Percentiles rank a stretch among this genome's conserved stretches.
phyloP scores from a whole-genome alignment of 1,284 basidiomycete genomes.

The Cryptococcus sp. region DNA sequence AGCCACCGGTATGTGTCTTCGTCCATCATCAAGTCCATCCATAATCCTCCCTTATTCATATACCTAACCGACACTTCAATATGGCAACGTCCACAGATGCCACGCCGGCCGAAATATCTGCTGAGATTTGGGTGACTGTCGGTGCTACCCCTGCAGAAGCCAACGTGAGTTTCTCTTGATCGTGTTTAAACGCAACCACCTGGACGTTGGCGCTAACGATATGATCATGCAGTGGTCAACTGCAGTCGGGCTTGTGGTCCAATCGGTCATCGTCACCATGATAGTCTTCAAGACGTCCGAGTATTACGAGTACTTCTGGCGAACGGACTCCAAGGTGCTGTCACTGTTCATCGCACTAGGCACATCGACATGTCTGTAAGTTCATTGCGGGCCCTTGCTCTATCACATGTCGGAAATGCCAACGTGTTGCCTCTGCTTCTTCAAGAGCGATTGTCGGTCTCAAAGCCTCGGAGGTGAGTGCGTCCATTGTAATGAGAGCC shows the following conservation, averaged over 20 bases:
- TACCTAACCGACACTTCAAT: too few relatives aligned
- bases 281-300: slow-evolving; percentile 5
- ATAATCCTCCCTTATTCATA: too few relatives aligned
- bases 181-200: too few relatives aligned
- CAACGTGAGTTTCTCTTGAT: too few relatives aligned
- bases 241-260: neutral
- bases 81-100: too few relatives aligned
- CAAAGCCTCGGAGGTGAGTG: slow-evolving; percentile 7
- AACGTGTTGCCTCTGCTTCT: neutral
- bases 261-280: slow-evolving; percentile 5
- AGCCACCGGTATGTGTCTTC: too few relatives aligned
- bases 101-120: too few relatives aligned
- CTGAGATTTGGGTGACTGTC: too few relatives aligned
- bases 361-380: slow-evolving; percentile 6
- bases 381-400: neutral
- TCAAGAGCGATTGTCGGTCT: slow-evolving; percentile 4
- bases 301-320: slow-evolving; percentile 10
- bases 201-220: too few relatives aligned
- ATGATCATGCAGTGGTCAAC: neutral
- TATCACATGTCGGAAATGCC: neutral
- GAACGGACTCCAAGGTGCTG: slow-evolving; percentile 5
- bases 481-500: too few relatives aligned
- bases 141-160: too few relatives aligned
- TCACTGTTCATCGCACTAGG: neutral
- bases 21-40: too few relatives aligned